These are phyloP conservation scores for Raphanus raphanistrum DNA, from an alignment of 345 rosid genomes.

Conservation along the genomic window DNA sequence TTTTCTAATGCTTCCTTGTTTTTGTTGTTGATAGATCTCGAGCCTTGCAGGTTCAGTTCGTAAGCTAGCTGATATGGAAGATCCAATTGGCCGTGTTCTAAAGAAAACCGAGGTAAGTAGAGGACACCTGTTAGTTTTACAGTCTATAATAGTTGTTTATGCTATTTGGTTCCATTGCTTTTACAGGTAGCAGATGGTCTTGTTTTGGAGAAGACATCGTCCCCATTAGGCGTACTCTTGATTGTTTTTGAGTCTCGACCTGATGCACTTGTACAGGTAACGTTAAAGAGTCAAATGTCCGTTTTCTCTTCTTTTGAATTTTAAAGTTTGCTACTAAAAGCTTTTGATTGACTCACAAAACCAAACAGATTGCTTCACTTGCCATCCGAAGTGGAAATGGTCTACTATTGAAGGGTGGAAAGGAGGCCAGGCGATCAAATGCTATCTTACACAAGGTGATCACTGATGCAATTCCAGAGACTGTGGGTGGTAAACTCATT, in stretches of 20 bases:
- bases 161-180: constrained; percentile 23
- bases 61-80: constrained; percentile 90
- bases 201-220: constrained; percentile 87
- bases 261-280: constrained; percentile 97
- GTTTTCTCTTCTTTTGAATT: background rate
- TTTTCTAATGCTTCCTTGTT: constrained; percentile 4
- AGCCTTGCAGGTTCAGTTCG: constrained; percentile 81
- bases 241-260: constrained; percentile 97
- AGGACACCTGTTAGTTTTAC: constrained; percentile 1
- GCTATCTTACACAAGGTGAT: constrained; percentile 95
- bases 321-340: background rate
- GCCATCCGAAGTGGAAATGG: constrained; percentile 98
- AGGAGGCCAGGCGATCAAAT: constrained; percentile 91
- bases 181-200: constrained; percentile 94
- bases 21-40: constrained; percentile 52
- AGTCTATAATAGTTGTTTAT: constrained; percentile 6
- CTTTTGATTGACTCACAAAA: constrained; percentile 12
- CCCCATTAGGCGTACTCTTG: constrained; percentile 93
- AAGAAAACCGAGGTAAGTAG: constrained; percentile 85
- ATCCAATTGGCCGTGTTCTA: constrained; percentile 78
- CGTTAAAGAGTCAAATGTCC: background rate
- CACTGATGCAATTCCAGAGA: constrained; percentile 82
- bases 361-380: constrained; percentile 85
- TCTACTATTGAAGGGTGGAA: constrained; percentile 92
- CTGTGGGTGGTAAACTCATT: constrained; percentile 74